Evolutionary conservation across 2,329 filamentous ascomycete genomes (phyloP).

Genomic region (Fusarium dimerum): DNA sequence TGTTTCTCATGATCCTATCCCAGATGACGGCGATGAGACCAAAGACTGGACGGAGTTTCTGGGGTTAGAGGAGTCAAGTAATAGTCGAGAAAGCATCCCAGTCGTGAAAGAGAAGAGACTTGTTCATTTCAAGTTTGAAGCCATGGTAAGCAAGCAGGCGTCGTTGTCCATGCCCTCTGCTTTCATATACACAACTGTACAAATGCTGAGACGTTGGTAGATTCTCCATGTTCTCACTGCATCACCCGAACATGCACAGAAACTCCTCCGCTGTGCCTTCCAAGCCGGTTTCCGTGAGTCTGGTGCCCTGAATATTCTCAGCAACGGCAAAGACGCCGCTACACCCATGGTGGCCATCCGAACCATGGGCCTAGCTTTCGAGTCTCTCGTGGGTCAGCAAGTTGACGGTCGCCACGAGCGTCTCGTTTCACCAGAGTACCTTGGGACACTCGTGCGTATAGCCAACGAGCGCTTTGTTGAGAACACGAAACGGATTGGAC

Average conservation of each 20-base stretch:
- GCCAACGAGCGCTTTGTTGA: constrained; percentile 74
- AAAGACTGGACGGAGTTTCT: constrained; percentile 35
- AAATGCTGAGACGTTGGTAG: constrained; percentile 47
- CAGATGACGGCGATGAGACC: constrained; percentile 26
- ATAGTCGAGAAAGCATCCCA: constrained; percentile 22
- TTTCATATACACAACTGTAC: constrained; percentile 5
- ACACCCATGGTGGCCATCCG: constrained; percentile 82
- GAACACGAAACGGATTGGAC: constrained; percentile 66
- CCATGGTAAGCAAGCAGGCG: constrained; percentile 67
- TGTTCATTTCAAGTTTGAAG: constrained; percentile 91
- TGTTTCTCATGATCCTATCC: constrained; percentile 78
- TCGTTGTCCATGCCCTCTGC: neutral
- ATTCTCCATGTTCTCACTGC: constrained; percentile 86
- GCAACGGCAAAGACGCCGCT: constrained; percentile 35
- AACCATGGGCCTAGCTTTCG: constrained; percentile 78
- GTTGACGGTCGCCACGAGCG: constrained; percentile 39
- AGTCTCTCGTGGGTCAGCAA: constrained; percentile 72
- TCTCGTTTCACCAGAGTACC: constrained; percentile 67
- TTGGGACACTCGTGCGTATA: constrained; percentile 66
- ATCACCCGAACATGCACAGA: constrained; percentile 72
- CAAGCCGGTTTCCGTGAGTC: constrained; percentile 88
- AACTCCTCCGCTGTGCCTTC: constrained; percentile 72
- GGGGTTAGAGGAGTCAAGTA: constrained; percentile 26
- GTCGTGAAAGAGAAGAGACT: constrained; percentile 43
- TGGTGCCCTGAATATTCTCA: constrained; percentile 70